Base-by-base conservation (phyloP, 495 filamentous ascomycete genomes). In the Penicillium bovifimosum region DNA sequence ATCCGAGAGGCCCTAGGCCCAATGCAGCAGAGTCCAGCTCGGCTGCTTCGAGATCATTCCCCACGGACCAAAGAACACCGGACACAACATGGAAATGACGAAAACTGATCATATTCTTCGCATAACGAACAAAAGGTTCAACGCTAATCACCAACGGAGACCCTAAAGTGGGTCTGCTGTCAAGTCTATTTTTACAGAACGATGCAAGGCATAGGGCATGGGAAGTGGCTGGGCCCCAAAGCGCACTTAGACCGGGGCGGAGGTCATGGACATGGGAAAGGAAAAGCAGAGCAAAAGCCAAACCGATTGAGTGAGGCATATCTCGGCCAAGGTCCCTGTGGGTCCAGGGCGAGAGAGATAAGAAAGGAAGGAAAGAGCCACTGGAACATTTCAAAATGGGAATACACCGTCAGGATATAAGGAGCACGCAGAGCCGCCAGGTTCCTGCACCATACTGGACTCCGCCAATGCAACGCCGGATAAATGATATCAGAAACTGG, bases 181-280 rank as follows among this genome's bases (percentile, higher is more conserved):
- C 59, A 70, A 73, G 64, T 73, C 70, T 73, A 73, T 69, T 72
- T 73, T 71, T 73, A 72, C 68, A 67, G 54, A 63, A 63, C 63
- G 56, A 67, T 71, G 70, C 64, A 66, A 55, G 46, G 50, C 52
- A 42, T 13, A 45, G 28, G 34, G 42, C 31, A 47, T 47, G 47
- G 49, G 59, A 44, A 41, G 54, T 61, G 47, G 55, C 42, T 59
- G 58, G 47, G 52, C 52, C 17, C 54, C 57, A 27, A 48, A 44
- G 47, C 50, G 41, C 53, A 53, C 52, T 55, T 14, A 45, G 36
- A 50, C 54, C 54, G 52, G 34, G 20, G 49, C 54, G 52, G 34
- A 26, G 49, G 43, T 48, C 48, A 57, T 53, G 57, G 52, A 41
- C 42, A 52, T 51, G 50, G 50, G 32, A 50, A 54, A 49, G 39